A percentile compares a stretch with the other conserved stretches of the same genome.
Conservation (phyloP, 495 filamentous ascomycete species). For the Trypethelium eluteriae region DNA sequence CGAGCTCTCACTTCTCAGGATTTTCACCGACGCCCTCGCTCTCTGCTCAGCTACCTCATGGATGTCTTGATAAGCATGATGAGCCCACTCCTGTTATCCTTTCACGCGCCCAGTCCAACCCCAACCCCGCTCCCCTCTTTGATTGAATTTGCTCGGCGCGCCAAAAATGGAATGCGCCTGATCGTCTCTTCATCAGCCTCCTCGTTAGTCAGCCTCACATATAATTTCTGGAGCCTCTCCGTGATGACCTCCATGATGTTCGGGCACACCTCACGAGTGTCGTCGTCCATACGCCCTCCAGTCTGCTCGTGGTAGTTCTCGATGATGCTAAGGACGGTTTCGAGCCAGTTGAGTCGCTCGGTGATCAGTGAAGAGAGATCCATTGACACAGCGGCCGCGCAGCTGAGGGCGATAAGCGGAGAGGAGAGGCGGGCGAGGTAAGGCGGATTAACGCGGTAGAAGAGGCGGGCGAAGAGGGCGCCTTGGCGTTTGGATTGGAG, state of each 20-base stretch:
- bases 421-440: constrained; percentile 60
- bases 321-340: constrained; percentile 55
- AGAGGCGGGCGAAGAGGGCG: constrained; percentile 72
- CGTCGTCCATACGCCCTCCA: constrained; percentile 11
- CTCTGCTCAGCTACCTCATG: too few relatives aligned
- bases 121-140: constrained; percentile 15
- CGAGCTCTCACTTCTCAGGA: too few relatives aligned
- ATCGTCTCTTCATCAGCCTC: constrained; percentile 7
- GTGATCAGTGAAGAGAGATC: constrained; percentile 56
- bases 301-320: constrained; percentile 31
- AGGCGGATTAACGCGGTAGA: constrained; percentile 62
- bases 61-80: too few relatives aligned
- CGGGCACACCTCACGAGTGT: constrained; percentile 24
- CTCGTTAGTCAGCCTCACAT: constrained; percentile 22
- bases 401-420: constrained; percentile 71
- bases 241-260: constrained; percentile 29
- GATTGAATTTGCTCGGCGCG: constrained; percentile 10
- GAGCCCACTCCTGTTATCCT: too few relatives aligned
- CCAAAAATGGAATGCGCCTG: constrained; percentile 16
- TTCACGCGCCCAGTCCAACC: constrained; percentile 1
- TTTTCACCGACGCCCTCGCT: too few relatives aligned
- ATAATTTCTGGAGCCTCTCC: constrained; percentile 24
- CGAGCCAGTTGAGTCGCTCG: constrained; percentile 71
- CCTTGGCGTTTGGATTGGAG: constrained; percentile 69
- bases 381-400: constrained; percentile 70